phyloP scores from a whole-genome alignment of 768 basidiomycete genomes.

The Gautieria morchelliformis region DNA sequence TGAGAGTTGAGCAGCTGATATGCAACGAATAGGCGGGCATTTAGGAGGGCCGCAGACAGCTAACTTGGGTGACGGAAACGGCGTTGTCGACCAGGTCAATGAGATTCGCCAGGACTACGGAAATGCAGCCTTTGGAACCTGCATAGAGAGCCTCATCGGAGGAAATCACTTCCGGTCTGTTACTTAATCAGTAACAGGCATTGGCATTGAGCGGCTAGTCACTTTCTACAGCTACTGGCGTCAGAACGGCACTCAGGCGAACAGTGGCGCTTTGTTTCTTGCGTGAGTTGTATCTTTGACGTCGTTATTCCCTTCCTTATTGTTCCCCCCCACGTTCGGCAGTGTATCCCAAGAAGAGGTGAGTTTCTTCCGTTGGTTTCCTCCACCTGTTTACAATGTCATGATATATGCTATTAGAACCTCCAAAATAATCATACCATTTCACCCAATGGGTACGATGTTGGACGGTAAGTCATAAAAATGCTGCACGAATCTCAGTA shows the following conservation, averaged over 20 bases:
- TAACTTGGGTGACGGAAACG: conserved; percentile 40
- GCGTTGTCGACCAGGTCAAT: conserved; percentile 32
- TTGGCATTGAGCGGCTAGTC: background rate
- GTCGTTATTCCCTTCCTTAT: background rate
- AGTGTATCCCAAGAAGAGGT: conserved; percentile 43
- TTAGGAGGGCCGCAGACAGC: conserved; percentile 29
- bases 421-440: conserved; percentile 30
- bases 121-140: conserved; percentile 28
- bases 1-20: background rate
- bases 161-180: conserved; percentile 46
- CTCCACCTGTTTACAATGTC: background rate
- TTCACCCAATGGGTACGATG: conserved; percentile 38
- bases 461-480: conserved; percentile 28
- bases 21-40: conserved; percentile 16
- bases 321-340: background rate
- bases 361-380: background rate
- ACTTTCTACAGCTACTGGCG: conserved; percentile 33
- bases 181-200: background rate
- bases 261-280: conserved; percentile 45
- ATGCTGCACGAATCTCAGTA: background rate
- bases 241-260: conserved; percentile 47
- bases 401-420: conserved; percentile 14
- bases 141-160: conserved; percentile 34
- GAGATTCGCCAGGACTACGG: conserved; percentile 39
- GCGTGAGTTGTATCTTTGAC: conserved; percentile 30